Evolutionary conservation across 305 asterid species (phyloP), one percentile per base, ranked within the genome.

Genomic region (Fraxinus nigra): DNA sequence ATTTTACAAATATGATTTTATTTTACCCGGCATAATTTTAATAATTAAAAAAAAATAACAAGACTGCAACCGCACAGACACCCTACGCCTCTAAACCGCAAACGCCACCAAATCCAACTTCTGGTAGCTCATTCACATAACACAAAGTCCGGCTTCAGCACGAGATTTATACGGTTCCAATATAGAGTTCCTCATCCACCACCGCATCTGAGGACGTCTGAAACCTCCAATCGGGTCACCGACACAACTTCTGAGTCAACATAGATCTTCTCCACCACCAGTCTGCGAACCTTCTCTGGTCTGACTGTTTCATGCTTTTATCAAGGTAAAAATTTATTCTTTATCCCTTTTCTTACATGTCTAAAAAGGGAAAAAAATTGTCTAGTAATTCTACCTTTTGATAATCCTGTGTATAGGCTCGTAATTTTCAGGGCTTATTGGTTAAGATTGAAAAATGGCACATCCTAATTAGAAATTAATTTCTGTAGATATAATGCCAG

Each of bases 401-500:
- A 59, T n/a, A 6, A 20, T 20, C 30, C 13, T 18, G 69, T 4
- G 30, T 7, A 6, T 7, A 59, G 9, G 30, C 1, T 59, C 30
- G 6, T 59, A 20, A n/a, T 59, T 59, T 18, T 59, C 5, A 20
- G 69, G 67, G 30, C 69, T 59, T 59, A 20, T 7, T 59, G 24
- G 24, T 51, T 51, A 51, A n/a, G 65, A 54, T 54, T n/a, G 24
- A 5, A 16, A 51, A 5, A 54, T 54, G 65, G 65, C 3, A 54
- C 24, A n/a, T 54, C 9, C 26, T n/a, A 56, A 56, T 56, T 18
- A 54, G 11, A 14, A 56, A n/a, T 56, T 18, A 56, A 1, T 18
- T 4, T 56, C 3, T 14, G 14, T 54, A 54, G 56, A 51, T 78
- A 72, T 38, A 82, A 89, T 88, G 95, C 80, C 75, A 3, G 87